Evolutionary conservation across 148 eudicot genomes (phyloP), one percentile per base, ranked within the genome.

Genomic region (Rhododendron henanense): DNA sequence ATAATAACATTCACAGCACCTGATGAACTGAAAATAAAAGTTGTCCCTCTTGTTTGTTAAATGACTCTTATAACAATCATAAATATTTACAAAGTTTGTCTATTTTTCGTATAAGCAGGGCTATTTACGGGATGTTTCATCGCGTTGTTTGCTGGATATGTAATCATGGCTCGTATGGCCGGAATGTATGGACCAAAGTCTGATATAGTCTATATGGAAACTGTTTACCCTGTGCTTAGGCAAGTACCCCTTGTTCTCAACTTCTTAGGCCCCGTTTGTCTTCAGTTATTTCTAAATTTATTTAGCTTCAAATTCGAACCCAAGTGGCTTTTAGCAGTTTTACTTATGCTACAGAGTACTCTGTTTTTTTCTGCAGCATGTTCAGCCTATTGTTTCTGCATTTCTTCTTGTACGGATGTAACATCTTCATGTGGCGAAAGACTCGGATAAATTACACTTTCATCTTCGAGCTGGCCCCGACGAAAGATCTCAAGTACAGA

Each of bases 141-240:
- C 57, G 98, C 99, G 25, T 91, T 97, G 44, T 91, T 95, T 8
- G 89, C 91, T n/a, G 99, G 99, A 55, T 97, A 95, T 89, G 91
- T 87, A 8, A 92, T 97, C 87, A 93, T 94, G 94, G 99, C 99
- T 79, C 99, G 92, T 89, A 84, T 94, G 13, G 79, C 93, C 83
- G 96, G 98, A 81, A 91, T 93, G 94, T 97, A 94, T 85, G 88
- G 92, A 83, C 89, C 91, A 79, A 82, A 87, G 78, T 77, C 92
- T 23, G 92, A 95, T 88, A 90, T 93, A 59, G 85, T 97, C 78
- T 97, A 97, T 89, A 97, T 95, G 99, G 99, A 95, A 91, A 97
- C 99, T 75, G 98, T 95, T 5, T 97, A 95, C 73, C 99, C 99
- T 81, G 93, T 97, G 28, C 90, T 97, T 10, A 97, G 99, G 99